These are phyloP conservation scores for Amanita subjunquillea DNA, from an alignment of 768 basidiomycete genomes.

Conservation along the genomic window DNA sequence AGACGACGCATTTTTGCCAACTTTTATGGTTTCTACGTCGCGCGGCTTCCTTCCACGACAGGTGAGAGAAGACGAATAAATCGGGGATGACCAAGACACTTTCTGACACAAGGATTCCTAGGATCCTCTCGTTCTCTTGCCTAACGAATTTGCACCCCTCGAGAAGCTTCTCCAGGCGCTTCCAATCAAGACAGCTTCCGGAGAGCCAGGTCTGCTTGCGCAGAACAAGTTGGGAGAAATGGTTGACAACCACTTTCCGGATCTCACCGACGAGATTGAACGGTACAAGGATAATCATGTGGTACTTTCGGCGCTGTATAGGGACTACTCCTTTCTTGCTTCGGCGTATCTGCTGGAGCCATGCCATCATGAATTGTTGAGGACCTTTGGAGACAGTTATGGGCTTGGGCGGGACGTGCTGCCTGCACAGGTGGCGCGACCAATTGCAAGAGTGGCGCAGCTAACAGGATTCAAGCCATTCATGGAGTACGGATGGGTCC, in stretches of 20 bases:
- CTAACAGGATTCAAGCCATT: slow-evolving; percentile 15
- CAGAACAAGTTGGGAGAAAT: slow-evolving; percentile 16
- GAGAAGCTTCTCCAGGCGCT: slow-evolving; percentile 19
- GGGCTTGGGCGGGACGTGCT: slow-evolving; percentile 16
- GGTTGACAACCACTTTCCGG: slow-evolving; percentile 15
- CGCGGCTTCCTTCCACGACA: slow-evolving; percentile 15
- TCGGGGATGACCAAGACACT: not conserved
- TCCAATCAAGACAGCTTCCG: slow-evolving; percentile 18
- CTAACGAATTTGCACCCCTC: slow-evolving; percentile 14
- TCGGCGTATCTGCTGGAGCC: slow-evolving; percentile 23
- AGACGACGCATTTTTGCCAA: slow-evolving; percentile 10
- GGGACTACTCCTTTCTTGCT: slow-evolving; percentile 15
- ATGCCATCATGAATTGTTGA: slow-evolving; percentile 14
- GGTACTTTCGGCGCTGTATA: slow-evolving; percentile 9
- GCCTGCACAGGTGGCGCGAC: slow-evolving; percentile 15
- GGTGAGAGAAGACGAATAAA: not conserved
- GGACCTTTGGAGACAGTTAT: slow-evolving; percentile 13
- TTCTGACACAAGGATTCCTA: not conserved
- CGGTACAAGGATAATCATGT: slow-evolving; percentile 12
- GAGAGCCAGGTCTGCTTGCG: slow-evolving; percentile 19
- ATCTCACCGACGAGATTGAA: slow-evolving; percentile 13
- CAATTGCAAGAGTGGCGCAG: slow-evolving; percentile 17
- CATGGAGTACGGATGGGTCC: slow-evolving; percentile 17
- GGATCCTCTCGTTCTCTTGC: slow-evolving; percentile 17
- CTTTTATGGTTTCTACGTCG: slow-evolving; percentile 15